Base-by-base conservation (phyloP, 2,329 filamentous ascomycete species). In the Penicillium expansum region DNA sequence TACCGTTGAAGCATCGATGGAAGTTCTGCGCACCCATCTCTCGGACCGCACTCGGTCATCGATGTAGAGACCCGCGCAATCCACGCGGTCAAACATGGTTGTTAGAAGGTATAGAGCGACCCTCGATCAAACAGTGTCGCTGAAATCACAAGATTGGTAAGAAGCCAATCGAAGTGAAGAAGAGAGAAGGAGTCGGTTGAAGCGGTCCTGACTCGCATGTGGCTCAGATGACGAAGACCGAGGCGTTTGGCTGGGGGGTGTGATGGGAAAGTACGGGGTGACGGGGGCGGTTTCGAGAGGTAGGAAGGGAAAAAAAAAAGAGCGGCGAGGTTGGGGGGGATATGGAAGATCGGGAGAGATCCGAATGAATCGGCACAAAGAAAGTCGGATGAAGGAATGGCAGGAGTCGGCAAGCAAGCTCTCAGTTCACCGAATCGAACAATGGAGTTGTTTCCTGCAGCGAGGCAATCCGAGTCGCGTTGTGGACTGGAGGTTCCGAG, bases 11-110 rank as follows among this genome's bases (percentile, higher is more conserved):
- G 62, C 52, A 49, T 65, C 67, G 39, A 62, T 59, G 10, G 69
- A 69, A 49, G 65, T 69, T 53, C 73, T 67, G 55, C 69, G 69
- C 52, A 79, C 71, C 76, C 77, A 79, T 67, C 75, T 68, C 57
- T 79, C 77, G 32, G 71, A 71, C 49, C 70, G 69, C 57, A 79
- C 76, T 55, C 77, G 72, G 60, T 76, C 74, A 64, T 79, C 77
- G 47, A 79, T 75, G 57, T 79, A 79, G 60, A 79, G 74, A 51
- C 76, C 77, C 58, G 71, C 72, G 61, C 74, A 77, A 57, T 75
- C 74, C 57, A 74, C 67, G 51, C 70, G 71, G 62, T 78, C 76
- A 72, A 75, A 74, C 75, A 76, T 78, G 55, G 51, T 71, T 71
- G 60, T 66, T 58, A 30, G 29, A 38, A 39, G 42, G 52, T 37